Conservation (phyloP, 176 grass and related monocot genomes). For the Dendrocalamus sinicus region DNA sequence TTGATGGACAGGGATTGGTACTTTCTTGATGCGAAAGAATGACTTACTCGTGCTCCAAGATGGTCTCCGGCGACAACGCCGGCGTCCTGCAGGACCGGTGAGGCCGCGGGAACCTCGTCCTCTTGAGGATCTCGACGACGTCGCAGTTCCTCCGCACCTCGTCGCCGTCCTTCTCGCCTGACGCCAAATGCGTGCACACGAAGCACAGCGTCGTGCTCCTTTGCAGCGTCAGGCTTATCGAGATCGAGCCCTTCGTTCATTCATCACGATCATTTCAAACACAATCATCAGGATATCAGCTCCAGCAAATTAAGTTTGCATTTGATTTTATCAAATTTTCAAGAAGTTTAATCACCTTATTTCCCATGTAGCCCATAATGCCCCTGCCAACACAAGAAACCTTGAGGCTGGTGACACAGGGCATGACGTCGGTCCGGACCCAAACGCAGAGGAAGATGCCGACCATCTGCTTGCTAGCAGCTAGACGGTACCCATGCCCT, state of each 20-base stretch:
- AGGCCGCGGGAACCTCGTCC: slow-evolving; percentile 58
- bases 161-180: slow-evolving; percentile 88
- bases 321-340: not conserved
- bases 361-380: slow-evolving; percentile 97
- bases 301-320: not conserved
- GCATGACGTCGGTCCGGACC: slow-evolving; percentile 58
- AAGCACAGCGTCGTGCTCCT: slow-evolving; percentile 70
- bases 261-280: not conserved
- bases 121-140: slow-evolving; percentile 74
- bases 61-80: slow-evolving; percentile 59
- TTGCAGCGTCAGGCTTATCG: slow-evolving; percentile 75
- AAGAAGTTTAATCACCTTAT: slow-evolving; percentile 57
- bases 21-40: not conserved
- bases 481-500: slow-evolving; percentile 41
- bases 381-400: slow-evolving; percentile 77
- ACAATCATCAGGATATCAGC: not conserved
- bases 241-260: slow-evolving; percentile 67
- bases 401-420: slow-evolving; percentile 47
- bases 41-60: slow-evolving; percentile 86
- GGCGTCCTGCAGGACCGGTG: slow-evolving; percentile 3
- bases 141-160: slow-evolving; percentile 80
- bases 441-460: slow-evolving; percentile 94
- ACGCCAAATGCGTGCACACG: slow-evolving; percentile 90
- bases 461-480: slow-evolving; percentile 88
- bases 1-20: no score